Evolutionary conservation across 805 yeast species (phyloP).

Genomic region (Ogataea salicorniae): DNA sequence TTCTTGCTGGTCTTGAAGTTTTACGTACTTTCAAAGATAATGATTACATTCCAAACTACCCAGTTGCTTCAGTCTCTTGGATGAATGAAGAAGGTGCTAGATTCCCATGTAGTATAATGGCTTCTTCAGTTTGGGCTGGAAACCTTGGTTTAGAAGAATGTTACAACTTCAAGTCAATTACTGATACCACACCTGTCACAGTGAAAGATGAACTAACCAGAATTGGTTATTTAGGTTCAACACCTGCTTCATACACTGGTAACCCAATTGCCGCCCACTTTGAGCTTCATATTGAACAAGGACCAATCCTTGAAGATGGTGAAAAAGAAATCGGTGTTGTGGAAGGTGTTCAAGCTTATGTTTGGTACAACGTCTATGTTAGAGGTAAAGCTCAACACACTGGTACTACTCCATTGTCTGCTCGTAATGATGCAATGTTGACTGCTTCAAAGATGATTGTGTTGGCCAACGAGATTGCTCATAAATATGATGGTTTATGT

Average conservation of each 20-base stretch:
- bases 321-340: slow-evolving; percentile 59
- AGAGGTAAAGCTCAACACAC: slow-evolving; percentile 66
- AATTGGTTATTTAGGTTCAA: slow-evolving; percentile 58
- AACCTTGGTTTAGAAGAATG: slow-evolving; percentile 41
- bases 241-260: slow-evolving; percentile 40
- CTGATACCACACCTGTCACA: slow-evolving; percentile 43
- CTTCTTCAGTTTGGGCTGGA: slow-evolving; percentile 66
- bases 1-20: slow-evolving; percentile 61
- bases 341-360: slow-evolving; percentile 59
- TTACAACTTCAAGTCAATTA: slow-evolving; percentile 48
- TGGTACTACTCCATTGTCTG: slow-evolving; percentile 64
- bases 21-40: slow-evolving; percentile 60
- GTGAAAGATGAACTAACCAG: slow-evolving; percentile 51
- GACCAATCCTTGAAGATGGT: slow-evolving; percentile 59
- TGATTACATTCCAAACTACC: slow-evolving; percentile 54
- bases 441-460: slow-evolving; percentile 55
- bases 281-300: slow-evolving; percentile 74
- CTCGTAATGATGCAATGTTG: slow-evolving; percentile 57
- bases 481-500: slow-evolving; percentile 45
- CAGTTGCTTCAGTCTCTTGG: slow-evolving; percentile 64
- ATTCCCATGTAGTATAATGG: slow-evolving; percentile 64
- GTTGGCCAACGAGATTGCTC: slow-evolving; percentile 51
- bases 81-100: slow-evolving; percentile 78
- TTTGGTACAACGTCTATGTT: slow-evolving; percentile 55
- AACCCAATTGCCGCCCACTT: slow-evolving; percentile 65